phyloP scores from a whole-genome alignment of 2,329 filamentous ascomycete genomes.

The Beauveria varroae region DNA sequence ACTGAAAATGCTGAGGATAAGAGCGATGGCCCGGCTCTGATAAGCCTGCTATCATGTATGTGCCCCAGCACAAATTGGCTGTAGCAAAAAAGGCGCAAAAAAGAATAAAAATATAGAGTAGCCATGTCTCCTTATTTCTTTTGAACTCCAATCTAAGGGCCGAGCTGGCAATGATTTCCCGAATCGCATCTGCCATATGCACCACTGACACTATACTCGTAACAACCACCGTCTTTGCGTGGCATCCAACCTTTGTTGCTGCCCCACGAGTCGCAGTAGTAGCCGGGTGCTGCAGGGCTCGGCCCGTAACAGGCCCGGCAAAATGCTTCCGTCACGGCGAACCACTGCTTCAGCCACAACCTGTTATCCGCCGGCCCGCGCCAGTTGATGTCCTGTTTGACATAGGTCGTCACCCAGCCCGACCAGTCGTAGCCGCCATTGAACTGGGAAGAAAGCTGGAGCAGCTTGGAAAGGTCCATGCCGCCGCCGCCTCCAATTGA shows the following conservation, averaged over 20 bases:
- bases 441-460: background rate
- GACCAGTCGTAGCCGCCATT: background rate
- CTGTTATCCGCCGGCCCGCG: background rate
- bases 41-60: too few species aligned
- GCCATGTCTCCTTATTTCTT: too few species aligned
- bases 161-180: background rate
- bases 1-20: too few species aligned
- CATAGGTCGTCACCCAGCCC: background rate
- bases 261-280: background rate
- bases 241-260: background rate
- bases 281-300: background rate
- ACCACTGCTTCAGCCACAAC: conserved; percentile 3
- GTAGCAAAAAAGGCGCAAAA: background rate
- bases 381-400: background rate
- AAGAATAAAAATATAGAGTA: background rate
- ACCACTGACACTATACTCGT: background rate
- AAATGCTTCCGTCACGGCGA: background rate
- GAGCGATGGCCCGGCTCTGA: too few species aligned
- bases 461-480: background rate
- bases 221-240: background rate
- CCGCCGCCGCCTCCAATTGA: background rate
- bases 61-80: too few species aligned
- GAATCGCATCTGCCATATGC: background rate
- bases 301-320: background rate
- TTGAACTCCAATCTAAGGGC: background rate